Evolutionary conservation across 768 basidiomycete species (phyloP).

Genomic region (Kwoniella mangroviensis): DNA sequence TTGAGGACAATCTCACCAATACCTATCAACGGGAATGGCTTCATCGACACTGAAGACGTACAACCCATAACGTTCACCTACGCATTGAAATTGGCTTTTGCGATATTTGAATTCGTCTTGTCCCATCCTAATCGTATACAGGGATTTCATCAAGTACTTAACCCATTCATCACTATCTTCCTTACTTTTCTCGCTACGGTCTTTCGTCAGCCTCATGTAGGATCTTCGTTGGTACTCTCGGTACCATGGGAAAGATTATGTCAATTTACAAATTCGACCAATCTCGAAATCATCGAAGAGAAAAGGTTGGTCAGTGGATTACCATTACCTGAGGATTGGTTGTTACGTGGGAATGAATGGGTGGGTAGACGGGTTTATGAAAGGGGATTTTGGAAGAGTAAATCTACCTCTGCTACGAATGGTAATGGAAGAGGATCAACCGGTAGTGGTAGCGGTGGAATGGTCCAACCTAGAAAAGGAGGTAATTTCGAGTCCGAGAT

Average conservation of each 20-base stretch:
- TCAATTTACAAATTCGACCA: constrained; percentile 67
- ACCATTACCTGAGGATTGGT: constrained; percentile 92
- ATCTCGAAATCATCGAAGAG: constrained; percentile 56
- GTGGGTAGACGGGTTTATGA: constrained; percentile 86
- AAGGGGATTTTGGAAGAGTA: constrained; percentile 89
- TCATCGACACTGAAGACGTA: constrained; percentile 18
- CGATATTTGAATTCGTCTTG: constrained; percentile 74
- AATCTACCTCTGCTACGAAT: constrained; percentile 27
- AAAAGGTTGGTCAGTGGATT: constrained; percentile 69
- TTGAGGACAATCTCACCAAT: constrained; percentile 2
- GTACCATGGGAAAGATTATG: constrained; percentile 85
- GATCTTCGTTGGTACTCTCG: constrained; percentile 70
- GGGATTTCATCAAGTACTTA: constrained; percentile 64
- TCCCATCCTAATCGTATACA: constrained; percentile 62
- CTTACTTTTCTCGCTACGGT: constrained; percentile 87
- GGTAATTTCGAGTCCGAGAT: constrained; percentile 64
- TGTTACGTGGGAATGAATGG: constrained; percentile 95
- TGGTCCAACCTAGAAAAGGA: constrained; percentile 44
- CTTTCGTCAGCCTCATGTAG: constrained; percentile 68
- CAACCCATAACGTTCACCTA: constrained; percentile 71
- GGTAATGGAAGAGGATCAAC: constrained; percentile 30
- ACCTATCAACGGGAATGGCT: constrained; percentile 3
- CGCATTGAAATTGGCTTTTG: constrained; percentile 77
- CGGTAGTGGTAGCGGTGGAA: constrained; percentile 21
- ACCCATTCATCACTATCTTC: constrained; percentile 83